phyloP scores from a whole-genome alignment of 2,329 filamentous ascomycete species.

The Penicillium psychrosexuale region DNA sequence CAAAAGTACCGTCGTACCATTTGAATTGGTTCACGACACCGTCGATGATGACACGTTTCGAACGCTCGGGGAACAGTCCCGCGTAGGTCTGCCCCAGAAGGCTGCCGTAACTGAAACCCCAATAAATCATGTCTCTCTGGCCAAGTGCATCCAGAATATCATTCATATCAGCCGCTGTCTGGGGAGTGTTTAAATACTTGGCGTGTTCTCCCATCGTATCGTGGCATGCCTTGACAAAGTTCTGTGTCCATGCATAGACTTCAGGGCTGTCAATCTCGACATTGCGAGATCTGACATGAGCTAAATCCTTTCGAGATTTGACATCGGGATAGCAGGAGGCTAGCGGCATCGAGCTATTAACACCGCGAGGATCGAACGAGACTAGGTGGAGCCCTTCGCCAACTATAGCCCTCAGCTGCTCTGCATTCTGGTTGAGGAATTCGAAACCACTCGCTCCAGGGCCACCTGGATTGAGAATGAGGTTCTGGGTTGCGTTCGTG shows the following conservation, averaged over 20 bases:
- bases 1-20: slow-evolving; percentile 11
- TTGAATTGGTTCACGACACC: slow-evolving; percentile 28
- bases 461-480: no score
- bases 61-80: slow-evolving; percentile 35
- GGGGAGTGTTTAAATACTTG: slow-evolving; percentile 49
- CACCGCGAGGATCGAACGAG: no score
- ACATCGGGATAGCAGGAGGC: no score
- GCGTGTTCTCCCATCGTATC: slow-evolving; percentile 49
- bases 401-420: no score
- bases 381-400: no score
- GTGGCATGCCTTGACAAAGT: slow-evolving; percentile 42
- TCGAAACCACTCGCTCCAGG: no score
- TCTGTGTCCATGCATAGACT: slow-evolving; percentile 44
- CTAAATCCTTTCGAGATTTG: no score
- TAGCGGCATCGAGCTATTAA: no score
- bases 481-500: no score
- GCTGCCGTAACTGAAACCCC: slow-evolving; percentile 44
- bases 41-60: slow-evolving; percentile 22
- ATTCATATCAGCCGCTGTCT: slow-evolving; percentile 54
- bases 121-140: slow-evolving; percentile 40
- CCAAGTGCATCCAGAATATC: slow-evolving; percentile 47
- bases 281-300: no score
- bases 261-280: slow-evolving; percentile 23
- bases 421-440: no score
- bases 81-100: slow-evolving; percentile 44